Evolutionary conservation across 108 stramenopile genomes (phyloP), one percentile per base, ranked within the genome.

Genomic region (Conticribra guillardii): DNA sequence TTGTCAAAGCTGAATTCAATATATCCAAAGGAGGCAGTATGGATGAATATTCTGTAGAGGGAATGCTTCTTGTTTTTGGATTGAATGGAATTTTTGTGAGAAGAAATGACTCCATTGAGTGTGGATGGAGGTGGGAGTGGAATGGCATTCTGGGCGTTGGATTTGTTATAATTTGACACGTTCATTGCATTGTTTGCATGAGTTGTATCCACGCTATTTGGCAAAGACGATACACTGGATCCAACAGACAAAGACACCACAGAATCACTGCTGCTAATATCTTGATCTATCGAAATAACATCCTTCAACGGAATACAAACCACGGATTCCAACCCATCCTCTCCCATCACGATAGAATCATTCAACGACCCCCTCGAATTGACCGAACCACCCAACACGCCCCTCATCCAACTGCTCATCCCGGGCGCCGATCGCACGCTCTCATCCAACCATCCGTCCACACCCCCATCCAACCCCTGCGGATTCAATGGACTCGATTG

Each of bases 1-100:
- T 54, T 65, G 26, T 65, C 64, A 65, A 65, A 65, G 19, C 64
- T 53, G 33, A 65, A 65, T 26, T 65, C 64, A 33, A 65, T 65
- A 31, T 53, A 65, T 52, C 64, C 64, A 21, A 19, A 9, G 7
- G 64, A 53, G 14, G 51, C 51, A 19, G 64, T 65, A 37, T 65
- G 30, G 27, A 65, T 48, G 26, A 65, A 65, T 65, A 65, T 65
- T 54, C 64, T 52, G 31, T 53, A 53, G 1, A 37, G 9, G 5
- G 32, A n/a, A 22, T 18, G 49, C 28, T 65, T 65, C 28, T 65
- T 65, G 37, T 41, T 5, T 5, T 11, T 41, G 11, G 37, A 41
- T 41, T 41, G 37, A 41, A 41, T 5, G 11, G 37, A 41, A 11
- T 41, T 41, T 11, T 41, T 41, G 37, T 11, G 37, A 41, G 37